phyloP scores from a whole-genome alignment of 208 protist species.

The Trypanosoma brucei region DNA sequence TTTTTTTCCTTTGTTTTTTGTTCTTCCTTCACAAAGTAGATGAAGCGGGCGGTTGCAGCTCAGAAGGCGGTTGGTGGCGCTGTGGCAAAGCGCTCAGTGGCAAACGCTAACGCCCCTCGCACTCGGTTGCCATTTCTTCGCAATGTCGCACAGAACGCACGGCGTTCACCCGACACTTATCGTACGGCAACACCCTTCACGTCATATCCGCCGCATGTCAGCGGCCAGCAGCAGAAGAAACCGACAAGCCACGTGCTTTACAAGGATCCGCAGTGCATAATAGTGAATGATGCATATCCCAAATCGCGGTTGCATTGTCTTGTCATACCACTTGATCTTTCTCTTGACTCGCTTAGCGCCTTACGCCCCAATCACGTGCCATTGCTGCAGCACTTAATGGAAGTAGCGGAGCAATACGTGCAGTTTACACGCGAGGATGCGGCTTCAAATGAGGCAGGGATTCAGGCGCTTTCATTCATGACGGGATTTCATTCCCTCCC shows the following conservation, averaged over 20 bases:
- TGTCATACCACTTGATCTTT: conserved; percentile 70
- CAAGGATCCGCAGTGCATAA: conserved; percentile 61
- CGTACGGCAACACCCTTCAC: conserved; percentile 29
- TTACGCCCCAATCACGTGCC: conserved; percentile 36
- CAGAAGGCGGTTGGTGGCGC: neutral
- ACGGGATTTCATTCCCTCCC: conserved; percentile 83
- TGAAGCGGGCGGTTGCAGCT: neutral
- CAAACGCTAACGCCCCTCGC: conserved; percentile 40
- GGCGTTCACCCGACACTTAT: conserved; percentile 25
- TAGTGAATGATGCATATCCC: conserved; percentile 86
- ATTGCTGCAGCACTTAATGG: conserved; percentile 54
- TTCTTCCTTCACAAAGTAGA: neutral
- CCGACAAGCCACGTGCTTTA: conserved; percentile 52
- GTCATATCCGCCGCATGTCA: conserved; percentile 33
- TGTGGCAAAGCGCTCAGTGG: neutral
- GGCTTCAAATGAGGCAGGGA: conserved; percentile 9
- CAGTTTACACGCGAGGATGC: conserved; percentile 30
- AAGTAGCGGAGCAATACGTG: conserved; percentile 50
- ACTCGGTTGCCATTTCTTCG: conserved; percentile 70
- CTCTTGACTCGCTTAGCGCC: conserved; percentile 57
- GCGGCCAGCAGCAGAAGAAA: conserved; percentile 28
- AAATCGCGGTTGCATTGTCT: conserved; percentile 83
- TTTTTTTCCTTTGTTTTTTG: neutral
- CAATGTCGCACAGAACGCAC: conserved; percentile 56
- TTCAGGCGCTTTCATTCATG: conserved; percentile 42